A percentile compares a stretch with the other conserved stretches of the same genome.
phyloP scores from a whole-genome alignment of 2,329 filamentous ascomycete species.

The Stagonosporopsis vannaccii region DNA sequence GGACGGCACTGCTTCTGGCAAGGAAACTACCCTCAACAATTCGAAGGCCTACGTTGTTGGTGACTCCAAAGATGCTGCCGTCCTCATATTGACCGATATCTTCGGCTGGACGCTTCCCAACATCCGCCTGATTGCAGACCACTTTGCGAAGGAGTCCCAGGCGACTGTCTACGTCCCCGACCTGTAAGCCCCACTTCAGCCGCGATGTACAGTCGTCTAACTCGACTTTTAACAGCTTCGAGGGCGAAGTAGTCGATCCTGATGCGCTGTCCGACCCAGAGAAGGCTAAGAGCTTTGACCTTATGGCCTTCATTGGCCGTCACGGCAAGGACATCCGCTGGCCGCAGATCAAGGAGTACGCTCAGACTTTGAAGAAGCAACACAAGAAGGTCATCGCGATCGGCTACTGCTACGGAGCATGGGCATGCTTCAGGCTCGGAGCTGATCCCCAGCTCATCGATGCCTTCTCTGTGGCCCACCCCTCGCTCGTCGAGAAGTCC shows the following conservation, averaged over 20 bases:
- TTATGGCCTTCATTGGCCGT: conserved; percentile 49
- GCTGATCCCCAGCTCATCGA: conserved; percentile 43
- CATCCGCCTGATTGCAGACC: conserved; percentile 56
- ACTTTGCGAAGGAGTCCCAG: conserved; percentile 55
- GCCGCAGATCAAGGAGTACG: conserved; percentile 48
- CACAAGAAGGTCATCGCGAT: conserved; percentile 54
- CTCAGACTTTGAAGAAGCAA: conserved; percentile 45
- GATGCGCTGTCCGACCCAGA: conserved; percentile 37
- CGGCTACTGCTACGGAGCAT: conserved; percentile 59
- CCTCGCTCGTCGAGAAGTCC: conserved; percentile 37
- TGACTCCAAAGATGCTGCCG: conserved; percentile 54
- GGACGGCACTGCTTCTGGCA: conserved; percentile 48
- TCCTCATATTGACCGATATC: conserved; percentile 56
- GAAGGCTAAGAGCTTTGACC: conserved; percentile 48
- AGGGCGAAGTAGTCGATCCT: conserved; percentile 39
- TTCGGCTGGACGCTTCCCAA: conserved; percentile 60
- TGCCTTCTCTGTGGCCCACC: conserved; percentile 40
- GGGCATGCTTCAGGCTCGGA: conserved; percentile 44
- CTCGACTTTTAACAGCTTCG: conserved; percentile 32
- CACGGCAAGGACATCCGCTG: conserved; percentile 51
- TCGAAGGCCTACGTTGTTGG: conserved; percentile 53
- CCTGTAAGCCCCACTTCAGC: conserved; percentile 37
- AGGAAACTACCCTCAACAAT: conserved; percentile 48
- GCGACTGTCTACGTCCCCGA: conserved; percentile 58
- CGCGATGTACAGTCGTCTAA: not conserved